A percentile compares a stretch with the other conserved stretches of the same genome.
Evolutionary conservation across 805 yeast genomes (phyloP).

Genomic region (Saccharomyces paradoxus): DNA sequence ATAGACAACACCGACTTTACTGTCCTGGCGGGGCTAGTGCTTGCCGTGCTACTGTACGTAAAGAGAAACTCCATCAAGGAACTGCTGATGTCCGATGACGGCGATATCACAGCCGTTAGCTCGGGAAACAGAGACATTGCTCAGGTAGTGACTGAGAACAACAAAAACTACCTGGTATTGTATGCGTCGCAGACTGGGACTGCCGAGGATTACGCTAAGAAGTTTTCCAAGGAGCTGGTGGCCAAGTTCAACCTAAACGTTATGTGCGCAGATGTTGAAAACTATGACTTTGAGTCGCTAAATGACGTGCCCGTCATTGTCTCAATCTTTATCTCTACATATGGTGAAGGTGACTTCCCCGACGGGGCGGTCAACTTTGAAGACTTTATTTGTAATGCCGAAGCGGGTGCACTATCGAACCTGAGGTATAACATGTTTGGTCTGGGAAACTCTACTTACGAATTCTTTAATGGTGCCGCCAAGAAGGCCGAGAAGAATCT

Average conservation of each 20-base stretch:
- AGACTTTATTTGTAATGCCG: slow-evolving; percentile 49
- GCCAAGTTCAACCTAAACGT: slow-evolving; percentile 73
- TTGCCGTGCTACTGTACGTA: slow-evolving; percentile 60
- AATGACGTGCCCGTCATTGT: slow-evolving; percentile 56
- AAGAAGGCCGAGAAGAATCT: slow-evolving; percentile 47
- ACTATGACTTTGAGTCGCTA: slow-evolving; percentile 74
- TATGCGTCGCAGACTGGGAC: slow-evolving; percentile 98
- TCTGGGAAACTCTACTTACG: slow-evolving; percentile 90
- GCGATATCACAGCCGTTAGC: slow-evolving; percentile 28
- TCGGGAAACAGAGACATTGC: slow-evolving; percentile 49
- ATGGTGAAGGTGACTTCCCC: slow-evolving; percentile 98
- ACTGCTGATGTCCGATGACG: slow-evolving; percentile 28
- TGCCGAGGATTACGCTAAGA: slow-evolving; percentile 92
- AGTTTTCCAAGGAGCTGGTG: slow-evolving; percentile 81
- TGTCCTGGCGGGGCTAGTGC: slow-evolving; percentile 40
- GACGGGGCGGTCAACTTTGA: slow-evolving; percentile 83
- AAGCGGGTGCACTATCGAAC: slow-evolving; percentile 40
- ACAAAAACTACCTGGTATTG: slow-evolving; percentile 70
- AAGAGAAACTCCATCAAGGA: slow-evolving; percentile 49
- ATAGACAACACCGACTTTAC: slow-evolving; percentile 39
- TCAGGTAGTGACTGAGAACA: slow-evolving; percentile 47
- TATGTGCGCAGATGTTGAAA: slow-evolving; percentile 82
- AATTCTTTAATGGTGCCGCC: slow-evolving; percentile 79
- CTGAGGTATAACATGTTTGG: slow-evolving; percentile 76
- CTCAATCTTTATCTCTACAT: slow-evolving; percentile 80